Percentiles rank a stretch among this genome's conserved stretches.
phyloP scores from a whole-genome alignment of 2,329 filamentous ascomycete species.

The Cercospora sp. region DNA sequence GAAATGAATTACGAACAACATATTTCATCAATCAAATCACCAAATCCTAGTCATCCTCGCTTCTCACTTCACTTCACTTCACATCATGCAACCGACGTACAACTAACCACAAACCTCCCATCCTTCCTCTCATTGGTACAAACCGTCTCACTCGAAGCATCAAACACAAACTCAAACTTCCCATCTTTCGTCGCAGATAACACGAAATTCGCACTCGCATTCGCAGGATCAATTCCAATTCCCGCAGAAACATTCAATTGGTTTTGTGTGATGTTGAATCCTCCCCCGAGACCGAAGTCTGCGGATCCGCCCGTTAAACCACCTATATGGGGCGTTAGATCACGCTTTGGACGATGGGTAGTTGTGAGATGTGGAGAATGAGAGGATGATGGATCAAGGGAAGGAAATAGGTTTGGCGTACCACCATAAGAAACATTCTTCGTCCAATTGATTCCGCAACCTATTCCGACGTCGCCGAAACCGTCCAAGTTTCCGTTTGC shows the following conservation, averaged over 20 bases:
- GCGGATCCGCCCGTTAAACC: conserved; percentile 24
- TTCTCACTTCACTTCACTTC: not conserved
- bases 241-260: conserved; percentile 23
- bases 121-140: conserved; percentile 2
- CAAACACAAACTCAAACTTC: conserved; percentile 23
- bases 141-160: conserved; percentile 10
- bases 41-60: not conserved
- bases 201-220: conserved; percentile 19
- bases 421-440: conserved; percentile 23
- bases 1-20: not conserved
- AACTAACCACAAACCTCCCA: conserved; percentile 4
- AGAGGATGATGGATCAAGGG: not conserved
- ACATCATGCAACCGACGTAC: not conserved
- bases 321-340: not conserved
- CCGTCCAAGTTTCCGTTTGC: conserved; percentile 19
- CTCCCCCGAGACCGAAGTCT: conserved; percentile 27
- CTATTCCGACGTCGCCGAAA: conserved; percentile 24
- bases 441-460: conserved; percentile 28
- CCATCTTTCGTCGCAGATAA: conserved; percentile 24
- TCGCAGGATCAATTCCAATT: conserved; percentile 23
- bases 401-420: not conserved
- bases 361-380: not conserved
- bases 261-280: conserved; percentile 22
- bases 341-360: too few relatives aligned
- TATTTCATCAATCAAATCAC: not conserved